Conservation (phyloP, 2,329 filamentous ascomycete genomes). For the Clathrospora elynae region DNA sequence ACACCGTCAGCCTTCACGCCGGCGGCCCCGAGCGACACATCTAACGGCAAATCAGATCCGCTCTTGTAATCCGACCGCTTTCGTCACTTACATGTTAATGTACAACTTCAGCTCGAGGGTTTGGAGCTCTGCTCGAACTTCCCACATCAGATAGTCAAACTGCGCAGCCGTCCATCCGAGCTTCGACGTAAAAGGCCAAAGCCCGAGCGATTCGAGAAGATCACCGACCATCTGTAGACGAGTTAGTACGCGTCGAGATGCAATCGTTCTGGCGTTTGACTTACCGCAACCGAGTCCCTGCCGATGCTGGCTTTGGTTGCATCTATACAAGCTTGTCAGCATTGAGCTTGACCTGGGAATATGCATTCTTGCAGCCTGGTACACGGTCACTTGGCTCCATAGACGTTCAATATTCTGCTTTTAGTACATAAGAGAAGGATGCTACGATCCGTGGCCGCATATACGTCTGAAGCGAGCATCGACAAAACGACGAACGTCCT, state of each 20-base stretch:
- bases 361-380: too few species aligned
- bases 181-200: slow-evolving; percentile 45
- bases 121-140: slow-evolving; percentile 37
- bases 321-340: slow-evolving; percentile 29
- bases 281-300: slow-evolving; percentile 24
- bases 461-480: too few species aligned
- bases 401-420: too few species aligned
- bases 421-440: too few species aligned
- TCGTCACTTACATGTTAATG: slow-evolving; percentile 42
- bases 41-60: slow-evolving; percentile 23
- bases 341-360: neutral
- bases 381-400: too few species aligned
- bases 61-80: neutral
- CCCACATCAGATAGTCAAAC: slow-evolving; percentile 36
- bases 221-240: slow-evolving; percentile 35
- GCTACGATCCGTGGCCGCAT: too few species aligned
- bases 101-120: slow-evolving; percentile 43
- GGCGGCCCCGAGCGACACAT: slow-evolving; percentile 43
- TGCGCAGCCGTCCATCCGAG: slow-evolving; percentile 40
- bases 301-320: slow-evolving; percentile 38
- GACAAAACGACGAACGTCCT: too few species aligned
- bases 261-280: neutral
- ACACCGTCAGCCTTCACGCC: slow-evolving; percentile 24
- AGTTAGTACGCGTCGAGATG: slow-evolving; percentile 1
- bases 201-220: slow-evolving; percentile 44